Percentiles rank a stretch among this genome's conserved stretches.
These are phyloP conservation scores for Xylariaceae sp. DNA, from an alignment of 2,329 filamentous ascomycete species.

Conservation along the genomic window DNA sequence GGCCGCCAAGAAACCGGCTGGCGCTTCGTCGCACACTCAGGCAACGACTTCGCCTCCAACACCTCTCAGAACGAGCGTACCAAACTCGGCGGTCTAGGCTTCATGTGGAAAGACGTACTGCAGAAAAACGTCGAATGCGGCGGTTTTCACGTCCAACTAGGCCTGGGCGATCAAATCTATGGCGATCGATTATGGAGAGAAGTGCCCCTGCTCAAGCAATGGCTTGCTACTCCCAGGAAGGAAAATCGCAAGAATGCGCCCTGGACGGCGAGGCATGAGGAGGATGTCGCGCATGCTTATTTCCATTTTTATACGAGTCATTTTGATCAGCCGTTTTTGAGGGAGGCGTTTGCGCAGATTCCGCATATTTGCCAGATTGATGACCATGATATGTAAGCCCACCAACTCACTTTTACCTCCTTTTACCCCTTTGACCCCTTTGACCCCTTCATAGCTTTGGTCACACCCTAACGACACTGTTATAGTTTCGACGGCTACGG, in stretches of 20 bases:
- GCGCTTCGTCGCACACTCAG: conserved; percentile 93
- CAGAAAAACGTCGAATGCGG: conserved; percentile 96
- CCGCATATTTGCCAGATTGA: conserved; percentile 90
- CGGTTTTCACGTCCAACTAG: conserved; percentile 90
- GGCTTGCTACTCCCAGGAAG: conserved; percentile 87
- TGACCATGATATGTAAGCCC: conserved; percentile 91
- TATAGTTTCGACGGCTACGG: conserved; percentile 90
- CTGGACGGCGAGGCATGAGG: conserved; percentile 92
- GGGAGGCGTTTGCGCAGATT: conserved; percentile 96
- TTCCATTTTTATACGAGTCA: conserved; percentile 99
- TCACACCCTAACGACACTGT: conserved; percentile 12
- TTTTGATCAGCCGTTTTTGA: conserved; percentile 90
- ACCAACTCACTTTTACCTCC: background rate
- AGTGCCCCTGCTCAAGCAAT: conserved; percentile 86
- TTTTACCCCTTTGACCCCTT: too few relatives aligned
- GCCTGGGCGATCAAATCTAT: conserved; percentile 90
- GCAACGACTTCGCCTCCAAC: conserved; percentile 88
- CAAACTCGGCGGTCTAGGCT: conserved; percentile 79
- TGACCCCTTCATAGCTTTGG: too few relatives aligned
- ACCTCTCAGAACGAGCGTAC: conserved; percentile 81
- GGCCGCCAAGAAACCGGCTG: conserved; percentile 85
- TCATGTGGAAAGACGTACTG: conserved; percentile 99
- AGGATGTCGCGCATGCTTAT: conserved; percentile 92
- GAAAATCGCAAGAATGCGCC: conserved; percentile 84
- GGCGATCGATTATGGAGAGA: conserved; percentile 96